phyloP scores from a whole-genome alignment of 73 alveolate genomes.

The Paramecium caudatum region DNA sequence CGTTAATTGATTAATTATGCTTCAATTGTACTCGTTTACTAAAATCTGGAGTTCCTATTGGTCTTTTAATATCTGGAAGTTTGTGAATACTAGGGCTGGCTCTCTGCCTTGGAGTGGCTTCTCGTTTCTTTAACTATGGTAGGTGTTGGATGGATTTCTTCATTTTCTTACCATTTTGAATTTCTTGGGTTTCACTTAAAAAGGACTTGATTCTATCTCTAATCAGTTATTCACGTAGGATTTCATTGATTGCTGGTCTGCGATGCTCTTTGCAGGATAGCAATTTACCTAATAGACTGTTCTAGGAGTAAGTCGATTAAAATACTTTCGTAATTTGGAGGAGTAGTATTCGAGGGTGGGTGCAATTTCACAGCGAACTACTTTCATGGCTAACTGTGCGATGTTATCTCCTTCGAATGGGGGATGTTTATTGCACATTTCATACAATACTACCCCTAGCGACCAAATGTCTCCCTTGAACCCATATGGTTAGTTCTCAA shows the following conservation, averaged over 20 bases:
- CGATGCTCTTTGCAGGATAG: slow-evolving; percentile 86
- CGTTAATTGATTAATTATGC: neutral
- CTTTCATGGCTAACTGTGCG: slow-evolving; percentile 88
- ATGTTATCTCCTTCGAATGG: slow-evolving; percentile 92
- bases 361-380: slow-evolving; percentile 84
- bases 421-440: slow-evolving; percentile 90
- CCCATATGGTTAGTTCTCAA: slow-evolving; percentile 91
- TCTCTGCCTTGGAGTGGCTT: slow-evolving; percentile 46
- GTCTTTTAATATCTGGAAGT: slow-evolving; percentile 27
- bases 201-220: slow-evolving; percentile 83
- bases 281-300: slow-evolving; percentile 79
- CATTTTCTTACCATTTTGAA: neutral
- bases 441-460: slow-evolving; percentile 91
- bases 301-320: slow-evolving; percentile 57
- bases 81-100: slow-evolving; percentile 59
- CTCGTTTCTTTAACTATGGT: slow-evolving; percentile 40
- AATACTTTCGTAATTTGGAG: slow-evolving; percentile 75
- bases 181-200: slow-evolving; percentile 78
- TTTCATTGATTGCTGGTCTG: slow-evolving; percentile 89
- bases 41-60: slow-evolving; percentile 46
- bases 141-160: neutral
- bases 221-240: slow-evolving; percentile 82
- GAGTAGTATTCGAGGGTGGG: slow-evolving; percentile 85
- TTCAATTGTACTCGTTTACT: slow-evolving; percentile 22
- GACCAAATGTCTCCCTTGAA: slow-evolving; percentile 92